phyloP scores from a whole-genome alignment of 1,284 basidiomycete species.

The Coriolopsis trogii region DNA sequence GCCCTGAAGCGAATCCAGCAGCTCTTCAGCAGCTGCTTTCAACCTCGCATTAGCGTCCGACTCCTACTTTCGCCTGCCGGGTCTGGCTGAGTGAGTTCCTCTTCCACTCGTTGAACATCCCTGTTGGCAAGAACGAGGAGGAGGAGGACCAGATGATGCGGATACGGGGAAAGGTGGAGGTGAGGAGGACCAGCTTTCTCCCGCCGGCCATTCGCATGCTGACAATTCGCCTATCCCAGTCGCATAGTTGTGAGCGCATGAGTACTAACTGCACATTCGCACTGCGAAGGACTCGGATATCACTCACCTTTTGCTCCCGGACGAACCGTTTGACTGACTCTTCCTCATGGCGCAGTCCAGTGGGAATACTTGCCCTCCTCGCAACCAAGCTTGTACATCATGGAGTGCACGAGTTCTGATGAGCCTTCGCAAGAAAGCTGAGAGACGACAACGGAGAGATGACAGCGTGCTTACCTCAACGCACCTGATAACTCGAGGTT shows the following conservation, averaged over 20 bases:
- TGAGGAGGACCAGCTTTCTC: slow-evolving; percentile 85
- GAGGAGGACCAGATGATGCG: slow-evolving; percentile 97
- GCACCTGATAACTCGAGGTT: slow-evolving; percentile 91
- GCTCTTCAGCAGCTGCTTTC: slow-evolving; percentile 76
- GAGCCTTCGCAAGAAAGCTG: slow-evolving; percentile 58
- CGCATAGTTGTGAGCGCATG: slow-evolving; percentile 75
- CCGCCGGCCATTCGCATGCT: slow-evolving; percentile 90
- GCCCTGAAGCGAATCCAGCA: slow-evolving; percentile 75
- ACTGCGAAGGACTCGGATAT: background rate
- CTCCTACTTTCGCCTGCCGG: slow-evolving; percentile 71
- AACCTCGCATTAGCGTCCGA: slow-evolving; percentile 64
- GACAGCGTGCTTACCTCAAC: slow-evolving; percentile 90
- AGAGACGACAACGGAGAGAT: background rate
- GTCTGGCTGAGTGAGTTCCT: slow-evolving; percentile 85
- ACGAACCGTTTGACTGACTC: slow-evolving; percentile 95
- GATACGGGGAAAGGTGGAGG: slow-evolving; percentile 87
- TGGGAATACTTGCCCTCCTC: slow-evolving; percentile 97
- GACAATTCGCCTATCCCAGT: slow-evolving; percentile 62
- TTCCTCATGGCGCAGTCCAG: slow-evolving; percentile 88
- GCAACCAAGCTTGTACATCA: slow-evolving; percentile 90
- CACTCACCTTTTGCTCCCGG: slow-evolving; percentile 84
- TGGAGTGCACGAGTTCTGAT: slow-evolving; percentile 90
- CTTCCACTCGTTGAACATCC: slow-evolving; percentile 95
- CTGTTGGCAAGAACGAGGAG: slow-evolving; percentile 91
- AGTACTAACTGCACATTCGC: slow-evolving; percentile 75